Base-by-base conservation (phyloP, 768 basidiomycete genomes). In the Chalciporus pseudorubinellus region DNA sequence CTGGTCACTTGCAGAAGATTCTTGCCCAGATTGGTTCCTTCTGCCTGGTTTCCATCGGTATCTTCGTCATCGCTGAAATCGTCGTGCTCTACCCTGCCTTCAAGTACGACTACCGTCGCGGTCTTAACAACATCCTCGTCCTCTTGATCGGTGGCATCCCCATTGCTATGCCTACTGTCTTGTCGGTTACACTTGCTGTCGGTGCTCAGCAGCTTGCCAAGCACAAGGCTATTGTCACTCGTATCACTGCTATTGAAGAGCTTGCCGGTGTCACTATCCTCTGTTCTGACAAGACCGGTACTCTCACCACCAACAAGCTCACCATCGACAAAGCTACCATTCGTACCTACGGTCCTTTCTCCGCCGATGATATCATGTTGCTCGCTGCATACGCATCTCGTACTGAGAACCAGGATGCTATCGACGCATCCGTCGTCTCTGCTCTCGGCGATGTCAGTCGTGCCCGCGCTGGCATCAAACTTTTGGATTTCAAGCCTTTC, bases 131-230 rank as follows among this genome's bases (percentile, higher is more conserved):
- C 79, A 94, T 98, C 74, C 84, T 98, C 29, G 95, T 98, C 58
- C 90, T 98, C 70, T 81, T 98, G 82, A 98, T 98, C 74, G 95
- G 95, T 79, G 95, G 95, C 78, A 98, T 98, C 67, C 95, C 95
- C 65, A 98, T 98, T 73, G 95, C 95, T 69, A 98, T 98, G 95
- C 95, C 95, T 60, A 98, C 95, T 54, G 95, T 98, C 59, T 74
- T 98, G 54, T 97, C 94, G 50, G 95, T 98, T 75, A 98, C 95
- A 19, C 92, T 98, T 67, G 95, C 95, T 47, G 95, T 98, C 68
- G 95, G 95, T 74, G 95, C 95, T 36, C 94, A 97, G 74, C 95
- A 98, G 69, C 86, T 98, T 59, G 95, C 95, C 64, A 95, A 95
- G 79, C 92, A 98, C 83, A 97, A 98, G 81, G 95, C 95, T 59